A percentile compares a stretch with the other conserved stretches of the same genome.
These are phyloP conservation scores for Trichomonascaceae sp. DNA, from an alignment of 1,139 yeast genomes.

Conservation along the genomic window DNA sequence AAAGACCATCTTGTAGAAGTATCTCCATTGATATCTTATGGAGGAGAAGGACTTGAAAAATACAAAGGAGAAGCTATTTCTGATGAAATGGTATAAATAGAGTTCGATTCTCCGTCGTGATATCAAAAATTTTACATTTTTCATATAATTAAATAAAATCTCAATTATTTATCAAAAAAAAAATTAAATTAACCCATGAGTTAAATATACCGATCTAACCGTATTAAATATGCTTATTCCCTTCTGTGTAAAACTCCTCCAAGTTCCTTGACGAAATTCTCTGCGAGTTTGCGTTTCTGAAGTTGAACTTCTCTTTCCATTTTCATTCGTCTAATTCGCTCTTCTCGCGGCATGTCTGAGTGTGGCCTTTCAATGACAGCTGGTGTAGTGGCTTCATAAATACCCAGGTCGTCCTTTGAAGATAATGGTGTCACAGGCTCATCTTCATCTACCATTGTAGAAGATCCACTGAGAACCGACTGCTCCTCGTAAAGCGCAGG, in stretches of 20 bases:
- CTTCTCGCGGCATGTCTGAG: slow-evolving; percentile 20
- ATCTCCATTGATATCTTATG: slow-evolving; percentile 64
- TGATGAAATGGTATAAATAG: neutral
- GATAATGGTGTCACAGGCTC: slow-evolving; percentile 14
- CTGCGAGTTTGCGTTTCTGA: slow-evolving; percentile 13
- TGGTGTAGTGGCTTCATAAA: slow-evolving; percentile 24
- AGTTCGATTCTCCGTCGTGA: neutral
- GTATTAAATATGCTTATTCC: neutral
- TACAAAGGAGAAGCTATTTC: slow-evolving; percentile 49
- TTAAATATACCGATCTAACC: neutral
- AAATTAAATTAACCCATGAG: neutral
- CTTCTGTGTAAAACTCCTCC: slow-evolving; percentile 22
- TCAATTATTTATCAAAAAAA: neutral
- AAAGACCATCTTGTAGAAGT: slow-evolving; percentile 65
- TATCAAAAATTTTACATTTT: neutral
- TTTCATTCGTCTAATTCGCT: slow-evolving; percentile 25
- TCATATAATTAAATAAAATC: neutral
- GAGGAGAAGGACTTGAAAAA: slow-evolving; percentile 73
- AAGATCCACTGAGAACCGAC: neutral
- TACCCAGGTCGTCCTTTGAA: slow-evolving; percentile 2
- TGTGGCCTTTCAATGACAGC: slow-evolving; percentile 12
- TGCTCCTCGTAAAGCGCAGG: neutral
- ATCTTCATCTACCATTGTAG: slow-evolving; percentile 4
- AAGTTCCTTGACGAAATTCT: slow-evolving; percentile 24
- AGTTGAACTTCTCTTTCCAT: slow-evolving; percentile 20